A percentile compares a stretch with the other conserved stretches of the same genome.
Conservation (phyloP, 2,329 filamentous ascomycete genomes). For the Penicillium nordicum region DNA sequence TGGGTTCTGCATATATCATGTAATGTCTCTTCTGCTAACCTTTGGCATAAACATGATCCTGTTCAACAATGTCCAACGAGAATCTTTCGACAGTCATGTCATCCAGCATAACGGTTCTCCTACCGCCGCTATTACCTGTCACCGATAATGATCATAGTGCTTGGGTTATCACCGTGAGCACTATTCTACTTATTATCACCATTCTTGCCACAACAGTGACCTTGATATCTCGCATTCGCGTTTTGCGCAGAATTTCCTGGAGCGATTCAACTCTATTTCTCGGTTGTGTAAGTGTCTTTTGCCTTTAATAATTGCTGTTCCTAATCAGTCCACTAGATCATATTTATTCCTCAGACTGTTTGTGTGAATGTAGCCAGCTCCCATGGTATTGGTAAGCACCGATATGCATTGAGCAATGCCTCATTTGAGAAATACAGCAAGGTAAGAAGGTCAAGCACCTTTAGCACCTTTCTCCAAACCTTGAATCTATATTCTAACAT, state of each 20-base stretch:
- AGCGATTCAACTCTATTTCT: slow-evolving; percentile 2
- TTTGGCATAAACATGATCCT: background rate
- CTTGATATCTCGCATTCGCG: slow-evolving; percentile 8
- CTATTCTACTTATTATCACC: slow-evolving; percentile 9
- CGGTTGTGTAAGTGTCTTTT: background rate
- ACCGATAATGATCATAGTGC: slow-evolving; percentile 9
- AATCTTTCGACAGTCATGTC: background rate
- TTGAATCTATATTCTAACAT: background rate
- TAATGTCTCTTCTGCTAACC: background rate
- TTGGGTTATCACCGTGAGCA: slow-evolving; percentile 12
- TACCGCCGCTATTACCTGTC: slow-evolving; percentile 7
- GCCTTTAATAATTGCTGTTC: background rate
- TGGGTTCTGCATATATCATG: background rate
- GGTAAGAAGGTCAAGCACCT: background rate
- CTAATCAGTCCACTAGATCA: background rate
- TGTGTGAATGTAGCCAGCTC: slow-evolving; percentile 10
- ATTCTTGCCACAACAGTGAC: slow-evolving; percentile 7
- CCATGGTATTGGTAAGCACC: slow-evolving; percentile 9
- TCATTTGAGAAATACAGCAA: slow-evolving; percentile 9
- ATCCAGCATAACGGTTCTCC: background rate
- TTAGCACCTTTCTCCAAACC: fast-evolving
- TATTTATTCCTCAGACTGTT: slow-evolving; percentile 5
- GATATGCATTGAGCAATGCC: background rate
- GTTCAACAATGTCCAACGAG: background rate
- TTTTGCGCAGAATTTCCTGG: slow-evolving; percentile 6